Percentiles rank a stretch among this genome's conserved stretches.
Conservation (phyloP, 805 yeast genomes). For the Vanderwaltozyma verrucispora region DNA sequence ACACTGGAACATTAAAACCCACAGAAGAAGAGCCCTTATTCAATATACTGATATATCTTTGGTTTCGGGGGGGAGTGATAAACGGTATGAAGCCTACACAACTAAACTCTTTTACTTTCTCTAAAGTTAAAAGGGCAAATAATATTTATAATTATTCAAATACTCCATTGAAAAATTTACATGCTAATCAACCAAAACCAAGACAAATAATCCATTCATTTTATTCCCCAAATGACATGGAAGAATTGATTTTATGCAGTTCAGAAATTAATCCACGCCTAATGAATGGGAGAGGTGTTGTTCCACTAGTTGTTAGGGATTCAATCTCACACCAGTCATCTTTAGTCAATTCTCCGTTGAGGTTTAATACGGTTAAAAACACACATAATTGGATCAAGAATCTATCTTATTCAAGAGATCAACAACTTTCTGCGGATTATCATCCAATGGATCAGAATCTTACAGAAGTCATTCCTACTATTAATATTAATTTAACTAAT, state of each 20-base stretch:
- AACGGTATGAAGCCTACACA: too few species aligned
- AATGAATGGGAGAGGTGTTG: slow-evolving; percentile 11
- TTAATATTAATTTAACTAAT: background rate
- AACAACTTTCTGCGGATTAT: background rate
- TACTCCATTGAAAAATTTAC: background rate
- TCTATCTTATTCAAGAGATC: background rate
- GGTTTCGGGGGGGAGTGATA: too few species aligned
- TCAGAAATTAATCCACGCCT: slow-evolving; percentile 12
- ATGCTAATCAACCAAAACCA: background rate
- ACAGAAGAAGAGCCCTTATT: too few species aligned
- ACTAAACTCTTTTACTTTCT: too few species aligned
- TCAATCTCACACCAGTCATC: slow-evolving; percentile 1
- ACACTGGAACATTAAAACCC: too few species aligned
- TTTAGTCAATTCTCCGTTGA: slow-evolving; percentile 6
- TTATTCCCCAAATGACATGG: slow-evolving; percentile 16
- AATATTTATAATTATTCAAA: background rate
- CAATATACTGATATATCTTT: too few species aligned
- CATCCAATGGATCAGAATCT: background rate
- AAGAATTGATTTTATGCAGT: slow-evolving; percentile 16
- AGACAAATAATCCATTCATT: slow-evolving; percentile 19
- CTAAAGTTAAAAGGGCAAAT: too few species aligned
- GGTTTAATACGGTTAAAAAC: slow-evolving; percentile 10
- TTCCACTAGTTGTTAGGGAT: slow-evolving; percentile 11
- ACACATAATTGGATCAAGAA: slow-evolving; percentile 15
- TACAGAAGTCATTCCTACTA: background rate